Conservation (phyloP, 1,284 basidiomycete genomes). For the Phellopilus nigrolimitatus region DNA sequence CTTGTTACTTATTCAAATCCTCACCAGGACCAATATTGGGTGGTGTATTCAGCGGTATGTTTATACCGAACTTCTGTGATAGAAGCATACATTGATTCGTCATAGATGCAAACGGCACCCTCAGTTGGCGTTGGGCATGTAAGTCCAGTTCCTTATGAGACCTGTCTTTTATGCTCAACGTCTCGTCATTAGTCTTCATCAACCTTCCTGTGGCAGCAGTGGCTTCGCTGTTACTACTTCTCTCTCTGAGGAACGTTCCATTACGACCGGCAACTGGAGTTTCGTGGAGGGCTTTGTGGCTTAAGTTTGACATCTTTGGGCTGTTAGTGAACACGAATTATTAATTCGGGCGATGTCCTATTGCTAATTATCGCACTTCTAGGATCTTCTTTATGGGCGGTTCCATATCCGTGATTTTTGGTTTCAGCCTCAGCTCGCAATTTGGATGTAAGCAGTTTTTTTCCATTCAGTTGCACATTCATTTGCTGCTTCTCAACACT, state of each 20-base stretch:
- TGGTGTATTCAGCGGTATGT: constrained; percentile 70
- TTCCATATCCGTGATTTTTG: constrained; percentile 68
- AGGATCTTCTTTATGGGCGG: constrained; percentile 70
- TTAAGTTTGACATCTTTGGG: constrained; percentile 68
- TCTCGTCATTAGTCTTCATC: constrained; percentile 54
- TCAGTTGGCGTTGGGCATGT: constrained; percentile 81
- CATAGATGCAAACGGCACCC: constrained; percentile 24
- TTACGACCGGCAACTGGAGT: constrained; percentile 41
- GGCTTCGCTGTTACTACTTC: constrained; percentile 50
- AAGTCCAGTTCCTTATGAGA: constrained; percentile 30
- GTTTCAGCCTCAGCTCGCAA: constrained; percentile 68
- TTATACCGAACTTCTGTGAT: constrained; percentile 20
- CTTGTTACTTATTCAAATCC: background rate
- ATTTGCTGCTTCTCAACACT: constrained; percentile 13
- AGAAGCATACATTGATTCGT: constrained; percentile 22
- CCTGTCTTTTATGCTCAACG: constrained; percentile 7
- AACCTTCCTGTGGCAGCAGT: constrained; percentile 70
- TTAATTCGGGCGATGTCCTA: constrained; percentile 20
- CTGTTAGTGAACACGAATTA: constrained; percentile 44
- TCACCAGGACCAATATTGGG: constrained; percentile 64
- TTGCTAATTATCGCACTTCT: constrained; percentile 22
- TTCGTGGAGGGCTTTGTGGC: constrained; percentile 50
- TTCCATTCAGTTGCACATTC: constrained; percentile 14
- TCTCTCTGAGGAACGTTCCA: constrained; percentile 53
- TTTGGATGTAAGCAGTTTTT: constrained; percentile 53